phyloP scores from a whole-genome alignment of 2,329 filamentous ascomycete genomes.

The Camillea tinctor region DNA sequence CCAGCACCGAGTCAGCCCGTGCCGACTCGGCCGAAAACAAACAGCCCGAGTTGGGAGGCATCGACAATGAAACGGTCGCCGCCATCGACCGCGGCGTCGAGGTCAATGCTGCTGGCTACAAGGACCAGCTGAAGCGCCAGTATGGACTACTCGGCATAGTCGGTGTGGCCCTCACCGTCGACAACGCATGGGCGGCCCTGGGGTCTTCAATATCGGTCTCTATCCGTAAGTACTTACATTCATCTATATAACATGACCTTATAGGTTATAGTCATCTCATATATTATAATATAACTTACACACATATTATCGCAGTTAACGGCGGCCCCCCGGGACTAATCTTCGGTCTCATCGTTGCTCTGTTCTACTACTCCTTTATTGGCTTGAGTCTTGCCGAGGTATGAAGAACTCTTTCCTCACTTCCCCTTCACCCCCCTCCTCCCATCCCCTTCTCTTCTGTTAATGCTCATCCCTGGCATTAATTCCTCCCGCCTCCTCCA shows the following conservation, averaged over 20 bases:
- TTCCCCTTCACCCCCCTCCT: neutral
- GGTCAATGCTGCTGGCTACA: conserved; percentile 64
- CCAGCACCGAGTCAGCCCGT: conserved; percentile 7
- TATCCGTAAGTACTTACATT: conserved; percentile 37
- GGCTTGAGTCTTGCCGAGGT: conserved; percentile 43
- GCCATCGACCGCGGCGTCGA: conserved; percentile 39
- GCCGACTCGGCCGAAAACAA: conserved; percentile 12
- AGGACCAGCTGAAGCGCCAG: conserved; percentile 61
- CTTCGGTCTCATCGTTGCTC: conserved; percentile 42
- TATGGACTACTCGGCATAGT: conserved; percentile 60
- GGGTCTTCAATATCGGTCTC: conserved; percentile 59
- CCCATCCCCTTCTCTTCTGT: neutral
- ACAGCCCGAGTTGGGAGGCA: conserved; percentile 22
- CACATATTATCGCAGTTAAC: conserved; percentile 32
- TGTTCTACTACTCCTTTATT: conserved; percentile 44
- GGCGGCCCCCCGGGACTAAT: conserved; percentile 43
- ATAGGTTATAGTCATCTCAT: conserved; percentile 4
- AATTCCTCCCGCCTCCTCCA: neutral
- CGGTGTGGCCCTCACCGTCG: conserved; percentile 59
- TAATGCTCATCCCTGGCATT: neutral
- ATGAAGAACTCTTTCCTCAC: conserved; percentile 5
- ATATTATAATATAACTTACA: neutral
- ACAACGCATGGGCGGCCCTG: conserved; percentile 64
- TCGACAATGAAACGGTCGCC: conserved; percentile 34
- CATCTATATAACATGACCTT: no score